phyloP scores from a whole-genome alignment of 495 filamentous ascomycete genomes.

The Beverwykella pulmonaria region DNA sequence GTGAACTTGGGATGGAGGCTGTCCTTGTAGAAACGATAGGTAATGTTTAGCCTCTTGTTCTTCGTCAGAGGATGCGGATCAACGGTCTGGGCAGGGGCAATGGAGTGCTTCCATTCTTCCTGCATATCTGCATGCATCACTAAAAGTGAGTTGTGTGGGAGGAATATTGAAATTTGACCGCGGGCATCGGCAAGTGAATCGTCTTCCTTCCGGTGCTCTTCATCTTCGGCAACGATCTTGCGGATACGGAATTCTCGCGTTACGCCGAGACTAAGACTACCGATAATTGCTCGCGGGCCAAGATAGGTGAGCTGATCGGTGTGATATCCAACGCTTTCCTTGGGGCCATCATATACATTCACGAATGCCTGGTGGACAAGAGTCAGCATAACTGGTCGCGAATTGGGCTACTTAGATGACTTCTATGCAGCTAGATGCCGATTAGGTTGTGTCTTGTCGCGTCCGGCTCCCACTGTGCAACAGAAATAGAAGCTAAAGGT shows the following conservation, averaged over 20 bases:
- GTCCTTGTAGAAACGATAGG: conserved; percentile 83
- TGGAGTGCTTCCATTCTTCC: conserved; percentile 76
- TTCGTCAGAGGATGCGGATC: conserved; percentile 81
- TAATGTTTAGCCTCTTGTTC: conserved; percentile 84
- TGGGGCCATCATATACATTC: conserved; percentile 83
- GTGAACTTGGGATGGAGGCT: conserved; percentile 72
- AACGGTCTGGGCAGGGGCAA: conserved; percentile 71
- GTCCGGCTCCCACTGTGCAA: too few relatives aligned
- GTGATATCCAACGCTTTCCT: conserved; percentile 86
- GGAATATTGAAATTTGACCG: conserved; percentile 86
- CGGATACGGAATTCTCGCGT: conserved; percentile 88
- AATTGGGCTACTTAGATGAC: too few relatives aligned
- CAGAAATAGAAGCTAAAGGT: too few relatives aligned
- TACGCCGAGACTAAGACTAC: conserved; percentile 86
- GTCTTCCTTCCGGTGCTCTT: conserved; percentile 41
- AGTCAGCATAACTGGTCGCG: too few relatives aligned
- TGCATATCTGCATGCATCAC: conserved; percentile 95
- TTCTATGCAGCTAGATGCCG: too few relatives aligned
- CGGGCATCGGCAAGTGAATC: conserved; percentile 58
- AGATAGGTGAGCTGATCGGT: conserved; percentile 91
- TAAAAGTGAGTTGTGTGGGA: conserved; percentile 90
- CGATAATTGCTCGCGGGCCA: conserved; percentile 84
- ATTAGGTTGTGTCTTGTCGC: too few relatives aligned
- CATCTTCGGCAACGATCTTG: conserved; percentile 64
- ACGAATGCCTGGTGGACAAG: conserved; percentile 81